phyloP scores from a whole-genome alignment of 202 grass and related monocot genomes.

The Miscanthus sacchariflorus region DNA sequence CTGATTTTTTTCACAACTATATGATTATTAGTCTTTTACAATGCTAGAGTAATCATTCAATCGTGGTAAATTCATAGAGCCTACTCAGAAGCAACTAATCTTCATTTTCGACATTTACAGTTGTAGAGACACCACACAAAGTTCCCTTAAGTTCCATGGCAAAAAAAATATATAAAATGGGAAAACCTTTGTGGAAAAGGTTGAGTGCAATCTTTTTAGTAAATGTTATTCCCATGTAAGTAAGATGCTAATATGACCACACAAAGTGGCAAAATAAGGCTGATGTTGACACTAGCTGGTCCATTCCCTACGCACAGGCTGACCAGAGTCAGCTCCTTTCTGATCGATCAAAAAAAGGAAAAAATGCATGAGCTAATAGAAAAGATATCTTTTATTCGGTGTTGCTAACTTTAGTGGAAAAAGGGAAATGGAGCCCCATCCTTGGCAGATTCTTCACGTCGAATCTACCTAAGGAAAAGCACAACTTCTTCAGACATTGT shows the following conservation, averaged over 20 bases:
- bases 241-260: slow-evolving; percentile 31
- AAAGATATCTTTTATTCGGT: slow-evolving; percentile 39
- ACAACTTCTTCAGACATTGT: slow-evolving; percentile 15
- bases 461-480: slow-evolving; percentile 23
- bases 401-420: slow-evolving; percentile 35
- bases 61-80: not conserved
- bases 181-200: not conserved
- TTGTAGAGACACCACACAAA: not conserved
- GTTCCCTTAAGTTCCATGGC: not conserved
- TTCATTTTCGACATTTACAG: not conserved
- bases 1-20: not conserved
- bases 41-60: not conserved
- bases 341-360: slow-evolving; percentile 19
- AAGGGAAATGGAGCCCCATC: slow-evolving; percentile 35
- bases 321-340: slow-evolving; percentile 35
- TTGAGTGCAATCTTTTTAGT: not conserved
- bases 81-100: not conserved
- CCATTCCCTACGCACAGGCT: slow-evolving; percentile 25
- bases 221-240: slow-evolving; percentile 28
- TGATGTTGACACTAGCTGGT: slow-evolving; percentile 37
- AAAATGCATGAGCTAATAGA: slow-evolving; percentile 41
- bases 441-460: slow-evolving; percentile 51
- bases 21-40: not conserved
- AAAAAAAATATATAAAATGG: not conserved
- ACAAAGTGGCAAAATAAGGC: slow-evolving; percentile 37